phyloP scores from a whole-genome alignment of 208 protist species.

The Trypanosoma conorhini region DNA sequence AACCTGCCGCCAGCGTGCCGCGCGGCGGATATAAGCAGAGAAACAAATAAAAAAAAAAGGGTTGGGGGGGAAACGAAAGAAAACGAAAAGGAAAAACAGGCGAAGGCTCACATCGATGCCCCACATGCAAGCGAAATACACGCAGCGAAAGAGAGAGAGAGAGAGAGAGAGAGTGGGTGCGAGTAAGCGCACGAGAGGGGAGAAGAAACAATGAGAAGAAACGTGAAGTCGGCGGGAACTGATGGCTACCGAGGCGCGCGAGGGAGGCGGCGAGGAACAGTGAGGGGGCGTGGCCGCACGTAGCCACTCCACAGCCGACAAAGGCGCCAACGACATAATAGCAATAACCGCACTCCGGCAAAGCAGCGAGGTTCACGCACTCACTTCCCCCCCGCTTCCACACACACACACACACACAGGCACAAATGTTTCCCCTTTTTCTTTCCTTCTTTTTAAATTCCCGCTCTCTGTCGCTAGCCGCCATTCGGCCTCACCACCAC shows the following conservation, averaged over 20 bases:
- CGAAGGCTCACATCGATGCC: neutral
- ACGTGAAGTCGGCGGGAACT: too few relatives aligned
- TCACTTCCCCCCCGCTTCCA: neutral
- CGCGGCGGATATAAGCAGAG: slow-evolving; percentile 6
- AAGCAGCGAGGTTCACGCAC: too few relatives aligned
- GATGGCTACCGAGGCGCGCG: too few relatives aligned
- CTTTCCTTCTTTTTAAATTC: slow-evolving; percentile 3
- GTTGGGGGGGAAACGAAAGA: neutral
- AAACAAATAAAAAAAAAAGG: slow-evolving; percentile 9
- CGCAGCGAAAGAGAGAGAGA: neutral
- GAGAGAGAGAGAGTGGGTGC: neutral
- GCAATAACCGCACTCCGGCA: too few relatives aligned
- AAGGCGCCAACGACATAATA: neutral
- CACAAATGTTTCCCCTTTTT: neutral
- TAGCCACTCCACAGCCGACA: neutral
- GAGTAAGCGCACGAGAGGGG: too few relatives aligned
- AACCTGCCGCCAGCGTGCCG: neutral
- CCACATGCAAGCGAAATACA: neutral
- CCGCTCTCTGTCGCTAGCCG: neutral
- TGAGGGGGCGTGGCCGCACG: too few relatives aligned
- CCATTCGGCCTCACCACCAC: neutral
- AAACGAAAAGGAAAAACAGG: slow-evolving; percentile 12
- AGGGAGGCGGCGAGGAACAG: neutral
- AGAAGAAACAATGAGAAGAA: too few relatives aligned
- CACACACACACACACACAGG: neutral